Base-by-base conservation (phyloP, 225 moss, liverwort and hornwort genomes). In the Climacium dendroides region DNA sequence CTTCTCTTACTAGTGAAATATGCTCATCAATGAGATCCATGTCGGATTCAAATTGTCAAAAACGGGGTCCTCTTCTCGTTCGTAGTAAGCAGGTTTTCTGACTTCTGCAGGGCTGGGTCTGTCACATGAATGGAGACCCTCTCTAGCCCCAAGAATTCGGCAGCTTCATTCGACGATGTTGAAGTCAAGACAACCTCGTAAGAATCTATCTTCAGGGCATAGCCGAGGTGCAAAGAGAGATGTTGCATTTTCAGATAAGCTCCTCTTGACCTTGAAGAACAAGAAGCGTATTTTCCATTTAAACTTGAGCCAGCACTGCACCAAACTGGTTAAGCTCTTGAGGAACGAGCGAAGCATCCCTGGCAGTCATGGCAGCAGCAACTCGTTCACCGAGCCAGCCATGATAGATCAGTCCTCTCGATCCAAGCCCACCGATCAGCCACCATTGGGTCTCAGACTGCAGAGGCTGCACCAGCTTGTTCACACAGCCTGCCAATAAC, bases 341-440 rank as follows among this genome's bases (percentile, higher is more conserved):
- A 90, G 92, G 91, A 85, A 95, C 75, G 82, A 90, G 78, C 52
- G 88, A 90, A 47, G 92, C 93, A 88, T 95, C 91, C 67, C 87
- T 80, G 19, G 91, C 83, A 24, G 89, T 91, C 76, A 95, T 90
- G 83, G 99, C 99, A 47, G 93, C 89, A 26, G 99, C 99, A 84
- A 99, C 89, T 81, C 90, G 83, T 85, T 97, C 94, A 81, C 99
- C 99, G 48, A 99, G 89, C 97, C 92, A 96, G 74, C 92, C 97
- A 87, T 99, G 97, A 61, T 99, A 95, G 76, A 99, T 97, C 39
- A 99, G 93, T 59, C 99, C 99, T 88, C 99, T 91, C 61, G 97
- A 97, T 47, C 99, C 99, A 89, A 99, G 96, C 76, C 99, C 99
- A 83, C 99, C 94, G 85, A 99, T 88, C 54, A 99, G 57, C 97